Base-by-base conservation (phyloP, 1,284 basidiomycete genomes). In the Sporisorium reilianum region DNA sequence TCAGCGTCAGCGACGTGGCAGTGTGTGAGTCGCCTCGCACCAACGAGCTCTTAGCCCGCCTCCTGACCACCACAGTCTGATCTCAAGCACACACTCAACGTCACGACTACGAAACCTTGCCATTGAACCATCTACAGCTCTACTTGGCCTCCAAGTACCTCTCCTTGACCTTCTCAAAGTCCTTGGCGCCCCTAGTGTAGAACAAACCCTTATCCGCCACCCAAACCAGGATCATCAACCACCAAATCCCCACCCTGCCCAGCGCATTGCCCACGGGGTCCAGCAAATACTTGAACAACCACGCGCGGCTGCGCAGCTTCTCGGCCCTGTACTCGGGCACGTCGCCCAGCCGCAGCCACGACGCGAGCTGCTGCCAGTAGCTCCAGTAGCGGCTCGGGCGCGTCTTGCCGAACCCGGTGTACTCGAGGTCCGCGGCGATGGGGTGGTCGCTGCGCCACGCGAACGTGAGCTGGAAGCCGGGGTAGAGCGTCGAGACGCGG, bases 131-230 rank as follows among this genome's bases (percentile, higher is more conserved):
- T 34, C 32, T 38, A 5, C 11, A 3, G 18, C 10, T n/a, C 11
- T 89, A 87, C 84, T 92, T 25, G 14, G 45, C 25, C 26, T 46
- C 45, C 14, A 55, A 22, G 26, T 68, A 62, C 20, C 26, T n/a
- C 18, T 52, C 32, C 44, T 55, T 60, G 30, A 66, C 22, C 36
- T 22, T 20, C 25, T 61, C 58, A 36, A 68, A 68, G 3, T 62
- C 59, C 32, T 22, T 51, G 11, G 32, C 51, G 1, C 58, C 58
- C 10, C 67, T 23, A 0, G 50, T 57, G 44, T 71, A 71, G 22
- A 71, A 48, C 41, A 71, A 12, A 18, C 4, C 25, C 23, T 55
- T 59, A 23, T 71, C 68, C 23, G 45, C 48, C 1, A 65, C 1
- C 53, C 58, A 71, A 3, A 61, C 68, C 3, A 61, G 1, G 9